Percentiles rank a stretch among this genome's conserved stretches.
Conservation (phyloP, 805 yeast genomes). For the Barnettozyma populi region DNA sequence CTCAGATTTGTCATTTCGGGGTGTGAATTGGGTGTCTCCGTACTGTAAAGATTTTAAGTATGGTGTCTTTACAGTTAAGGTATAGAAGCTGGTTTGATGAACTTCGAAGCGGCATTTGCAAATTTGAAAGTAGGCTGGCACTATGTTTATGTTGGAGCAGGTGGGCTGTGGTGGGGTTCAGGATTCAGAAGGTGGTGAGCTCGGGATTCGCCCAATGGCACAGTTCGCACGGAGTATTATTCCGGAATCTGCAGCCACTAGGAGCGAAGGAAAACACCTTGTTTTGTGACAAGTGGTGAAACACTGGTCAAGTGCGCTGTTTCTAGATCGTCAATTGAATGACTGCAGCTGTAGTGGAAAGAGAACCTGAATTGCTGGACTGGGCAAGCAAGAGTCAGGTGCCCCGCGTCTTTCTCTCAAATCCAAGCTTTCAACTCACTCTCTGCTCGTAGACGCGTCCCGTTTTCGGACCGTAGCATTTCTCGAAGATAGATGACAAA, state of each 20-base stretch:
- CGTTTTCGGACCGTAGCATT: neutral
- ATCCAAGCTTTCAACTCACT: neutral
- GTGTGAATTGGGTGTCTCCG: neutral
- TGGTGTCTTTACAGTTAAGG: conserved; percentile 2
- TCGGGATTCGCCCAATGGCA: too few relatives aligned
- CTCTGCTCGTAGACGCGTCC: too few relatives aligned
- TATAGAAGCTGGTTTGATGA: too few relatives aligned
- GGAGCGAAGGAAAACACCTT: conserved; percentile 5
- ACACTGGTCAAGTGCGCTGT: too few relatives aligned
- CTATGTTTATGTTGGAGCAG: neutral
- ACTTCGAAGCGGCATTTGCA: neutral
- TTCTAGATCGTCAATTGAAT: too few relatives aligned
- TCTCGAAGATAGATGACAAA: conserved; percentile 12
- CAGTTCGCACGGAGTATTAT: too few relatives aligned
- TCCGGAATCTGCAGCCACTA: neutral
- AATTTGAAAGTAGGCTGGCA: neutral
- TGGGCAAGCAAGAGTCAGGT: too few relatives aligned
- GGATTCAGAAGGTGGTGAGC: too few relatives aligned
- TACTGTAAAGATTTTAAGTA: conserved; percentile 2
- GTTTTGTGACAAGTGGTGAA: conserved; percentile 4
- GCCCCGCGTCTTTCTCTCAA: neutral
- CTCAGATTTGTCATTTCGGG: conserved; percentile 12
- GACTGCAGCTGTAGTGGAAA: too few relatives aligned
- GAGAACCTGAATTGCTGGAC: too few relatives aligned
- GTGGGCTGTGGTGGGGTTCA: too few relatives aligned